Base-by-base conservation (phyloP, 495 filamentous ascomycete species). In the Aspergillus taichungensis region DNA sequence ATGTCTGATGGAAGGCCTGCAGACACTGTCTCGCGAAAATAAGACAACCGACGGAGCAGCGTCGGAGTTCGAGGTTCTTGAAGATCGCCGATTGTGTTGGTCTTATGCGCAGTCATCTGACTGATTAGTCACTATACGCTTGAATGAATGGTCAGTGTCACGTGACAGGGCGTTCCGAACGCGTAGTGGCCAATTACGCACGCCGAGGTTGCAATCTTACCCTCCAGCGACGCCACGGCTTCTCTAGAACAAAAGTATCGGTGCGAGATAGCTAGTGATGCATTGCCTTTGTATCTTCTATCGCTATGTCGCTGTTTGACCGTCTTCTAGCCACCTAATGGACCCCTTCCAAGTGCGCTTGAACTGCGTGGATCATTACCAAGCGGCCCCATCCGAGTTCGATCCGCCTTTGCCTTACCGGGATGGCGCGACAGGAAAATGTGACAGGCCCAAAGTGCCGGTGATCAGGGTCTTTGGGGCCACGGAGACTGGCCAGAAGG, bases 281-380 rank as follows among this genome's bases (percentile, higher is more conserved):
- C 41, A 13, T 28, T 12, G 14, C 28, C 10, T 36, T 39, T 35
- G 39, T 46, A 33, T 27, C 7, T n/a, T 37, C 33, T 24, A 27
- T 37, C 59, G 57, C 43, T 42, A 62, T 61, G 58, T 62, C 44
- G 55, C 45, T 59, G 59, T 45, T 34, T 49, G 35, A 42, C 51
- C 45, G 49, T 59, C 43, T 34, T 37, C 41, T 37, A 51, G 36
- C 34, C 44, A 43, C 43, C 46, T 49, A 42, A 77, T 79, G 83
- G 83, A 84, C 49, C 66, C 74, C 40, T 87, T 96, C 63, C 82
- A 84, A 47, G 80, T 98, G 53, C 85, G 90, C 45, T 75, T 98
- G 51, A 94, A 97, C 62, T 94, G 88, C 71, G 82, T 97, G 64
- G 92, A 97, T 65, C 79, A 89, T 61, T 98, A 97, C 61, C 88